Evolutionary conservation across 129 eudicot species (phyloP), one percentile per base, ranked within the genome.

Genomic region (Sambucus nigra): DNA sequence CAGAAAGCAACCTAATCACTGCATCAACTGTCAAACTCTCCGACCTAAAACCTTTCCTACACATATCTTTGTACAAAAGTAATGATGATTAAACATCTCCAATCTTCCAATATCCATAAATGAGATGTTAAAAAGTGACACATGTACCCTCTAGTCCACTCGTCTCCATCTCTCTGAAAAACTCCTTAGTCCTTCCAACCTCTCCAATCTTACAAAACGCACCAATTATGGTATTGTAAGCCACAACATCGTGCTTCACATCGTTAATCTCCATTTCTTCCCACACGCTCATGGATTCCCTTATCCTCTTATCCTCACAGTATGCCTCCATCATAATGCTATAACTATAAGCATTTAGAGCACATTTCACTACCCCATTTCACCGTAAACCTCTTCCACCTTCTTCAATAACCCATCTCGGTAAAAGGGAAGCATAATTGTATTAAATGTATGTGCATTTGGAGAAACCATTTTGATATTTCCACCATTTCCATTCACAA

Each of bases 51-150:
- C 73, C 81, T 71, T 71, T 78, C 61, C 78, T 63, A 51, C 76
- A 61, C 94, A 85, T 74, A 63, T 72, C 84, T 18, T 76, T 71
- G 19, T 76, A 77, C 71, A 85, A 52, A 9, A 76, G 40, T 69
- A 76, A 55, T 0, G 80, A 86, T 13, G 86, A 76, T 71, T 66
- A 80, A 68, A 65, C 60, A 66, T 88, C 80, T 66, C 93, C 79
- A 29, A 40, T 63, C 69, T 53, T 60, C 69, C 94, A 85, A 59
- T 85, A 79, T 27, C 98, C 98, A 3, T 29, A 63, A 22, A 84
- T 76, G 55, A 89, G 76, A 82, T 72, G 88, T 71, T 84, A 81
- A 55, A 68, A 79, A 7, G 95, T 89, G 12, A 84, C 65, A 71
- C 73, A 75, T 63, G 78, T 73, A 63, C 75, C 25, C 28, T 79